Evolutionary conservation across 2,329 filamentous ascomycete species (phyloP), one percentile per base, ranked within the genome.

Genomic region (Seiridium unicorne): DNA sequence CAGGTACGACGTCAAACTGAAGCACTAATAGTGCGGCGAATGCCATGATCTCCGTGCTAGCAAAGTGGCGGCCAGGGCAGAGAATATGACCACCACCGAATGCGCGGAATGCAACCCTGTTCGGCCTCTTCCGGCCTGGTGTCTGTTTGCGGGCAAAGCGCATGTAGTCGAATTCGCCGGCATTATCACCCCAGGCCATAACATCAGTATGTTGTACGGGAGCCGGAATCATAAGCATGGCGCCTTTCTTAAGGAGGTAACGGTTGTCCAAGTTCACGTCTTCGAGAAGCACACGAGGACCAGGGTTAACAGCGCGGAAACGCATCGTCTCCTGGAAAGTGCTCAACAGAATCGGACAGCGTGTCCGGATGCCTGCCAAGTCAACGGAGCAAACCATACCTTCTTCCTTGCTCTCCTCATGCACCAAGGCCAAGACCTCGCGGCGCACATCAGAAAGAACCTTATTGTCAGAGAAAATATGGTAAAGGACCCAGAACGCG

Each of bases 61-160:
- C 75, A 44, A 77, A 75, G 64, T 76, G 69, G 4, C 73, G 68
- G 0, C 75, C 75, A 2, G 75, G 75, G 60, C 75, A 77, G 10
- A 76, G 64, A 55, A 75, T 73, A 62, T 73, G 76, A 4, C 75
- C 75, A 3, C 75, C 74, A 31, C 74, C 74, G 61, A 76, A 77
- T 1, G 74, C 74, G 36, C 74, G 70, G 62, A 75, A 77, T 0
- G 70, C 69, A 8, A 67, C 67, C 9, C 65, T 61, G 32, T 65
- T 58, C 35, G 56, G 26, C 35, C 34, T 18, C 47, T 35, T 38
- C 47, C 49, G 42, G 57, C 44, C 32, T 46, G 47, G 55, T 35
- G 18, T 26, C 18, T 26, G 18, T 26, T 44, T 35, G 26, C 35
- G 44, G 10, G 54, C 47, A 11, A 65, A 66, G 3, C 62, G 63